Percentiles rank a stretch among this genome's conserved stretches.
Conservation (phyloP, 495 filamentous ascomycete genomes). For the Aspergillus coremiiformis region DNA sequence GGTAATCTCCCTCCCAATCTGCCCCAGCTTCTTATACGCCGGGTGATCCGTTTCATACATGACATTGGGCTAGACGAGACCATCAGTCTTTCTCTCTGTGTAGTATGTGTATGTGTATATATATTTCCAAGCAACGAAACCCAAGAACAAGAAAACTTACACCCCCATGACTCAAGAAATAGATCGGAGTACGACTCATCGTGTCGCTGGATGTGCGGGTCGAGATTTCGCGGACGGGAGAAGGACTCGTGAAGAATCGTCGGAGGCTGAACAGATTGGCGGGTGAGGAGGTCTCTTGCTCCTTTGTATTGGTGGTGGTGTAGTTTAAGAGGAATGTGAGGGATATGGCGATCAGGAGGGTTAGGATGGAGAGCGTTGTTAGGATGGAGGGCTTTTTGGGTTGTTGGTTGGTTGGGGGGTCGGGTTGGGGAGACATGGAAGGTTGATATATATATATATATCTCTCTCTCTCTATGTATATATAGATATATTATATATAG, state of each 20-base stretch:
- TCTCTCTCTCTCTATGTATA: background rate
- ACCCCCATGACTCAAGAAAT: constrained; percentile 73
- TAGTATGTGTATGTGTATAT: too few relatives aligned
- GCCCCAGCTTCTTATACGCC: constrained; percentile 59
- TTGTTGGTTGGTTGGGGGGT: background rate
- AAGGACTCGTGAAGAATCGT: constrained; percentile 16
- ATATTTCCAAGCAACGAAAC: too few relatives aligned
- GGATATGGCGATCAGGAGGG: constrained; percentile 12
- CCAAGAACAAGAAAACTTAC: constrained; percentile 38
- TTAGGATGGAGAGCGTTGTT: constrained; percentile 9
- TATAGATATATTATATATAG: background rate
- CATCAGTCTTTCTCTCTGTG: too few relatives aligned
- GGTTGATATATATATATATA: too few relatives aligned
- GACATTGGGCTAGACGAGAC: constrained; percentile 49
- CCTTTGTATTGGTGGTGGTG: background rate
- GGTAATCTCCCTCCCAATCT: constrained; percentile 72
- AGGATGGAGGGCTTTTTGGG: constrained; percentile 2
- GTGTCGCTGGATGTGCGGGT: background rate
- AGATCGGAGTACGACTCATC: constrained; percentile 52
- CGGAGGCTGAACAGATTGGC: constrained; percentile 30
- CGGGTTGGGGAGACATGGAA: background rate
- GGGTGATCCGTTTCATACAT: constrained; percentile 70
- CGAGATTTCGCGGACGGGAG: constrained; percentile 2
- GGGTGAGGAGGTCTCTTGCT: constrained; percentile 6
- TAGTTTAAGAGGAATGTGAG: constrained; percentile 8